Percentiles rank a stretch among this genome's conserved stretches.
These are phyloP conservation scores for Beta vulgaris DNA, from an alignment of 148 eudicot species.

Conservation along the genomic window DNA sequence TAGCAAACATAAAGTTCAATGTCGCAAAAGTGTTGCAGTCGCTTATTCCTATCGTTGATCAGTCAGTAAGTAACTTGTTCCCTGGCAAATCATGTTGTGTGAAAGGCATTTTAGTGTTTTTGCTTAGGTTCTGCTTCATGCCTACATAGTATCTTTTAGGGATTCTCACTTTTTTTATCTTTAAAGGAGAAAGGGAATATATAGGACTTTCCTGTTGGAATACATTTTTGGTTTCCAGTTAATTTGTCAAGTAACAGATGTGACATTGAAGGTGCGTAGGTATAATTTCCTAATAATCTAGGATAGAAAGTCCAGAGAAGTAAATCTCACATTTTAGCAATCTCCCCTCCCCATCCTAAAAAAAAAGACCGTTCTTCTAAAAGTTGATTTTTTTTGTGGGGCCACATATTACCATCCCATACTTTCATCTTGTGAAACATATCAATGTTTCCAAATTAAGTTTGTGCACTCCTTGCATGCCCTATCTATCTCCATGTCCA, in stretches of 20 bases:
- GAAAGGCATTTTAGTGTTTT: background rate
- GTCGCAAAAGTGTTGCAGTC: conserved; percentile 95
- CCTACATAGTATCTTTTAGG: background rate
- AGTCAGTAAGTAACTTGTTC: conserved; percentile 50
- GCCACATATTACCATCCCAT: too few relatives aligned
- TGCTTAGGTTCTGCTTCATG: background rate
- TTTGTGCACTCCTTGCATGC: too few relatives aligned
- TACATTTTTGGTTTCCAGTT: too few relatives aligned
- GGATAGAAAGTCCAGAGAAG: background rate
- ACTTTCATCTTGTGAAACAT: too few relatives aligned
- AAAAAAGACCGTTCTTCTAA: too few relatives aligned
- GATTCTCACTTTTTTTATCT: background rate
- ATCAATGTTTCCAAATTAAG: too few relatives aligned
- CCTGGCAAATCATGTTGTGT: background rate
- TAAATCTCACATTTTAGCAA: too few relatives aligned
- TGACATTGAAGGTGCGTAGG: background rate
- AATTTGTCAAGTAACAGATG: background rate
- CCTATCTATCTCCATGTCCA: too few relatives aligned
- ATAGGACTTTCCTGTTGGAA: too few relatives aligned
- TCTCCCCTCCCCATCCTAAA: too few relatives aligned
- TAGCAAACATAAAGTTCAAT: conserved; percentile 83
- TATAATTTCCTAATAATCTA: background rate
- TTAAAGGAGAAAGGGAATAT: background rate
- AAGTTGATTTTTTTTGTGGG: too few relatives aligned
- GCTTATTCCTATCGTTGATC: conserved; percentile 72